Percentiles rank a stretch among this genome's conserved stretches.
Conservation (phyloP, 1,284 basidiomycete species). For the Marasmius tenuissimus region DNA sequence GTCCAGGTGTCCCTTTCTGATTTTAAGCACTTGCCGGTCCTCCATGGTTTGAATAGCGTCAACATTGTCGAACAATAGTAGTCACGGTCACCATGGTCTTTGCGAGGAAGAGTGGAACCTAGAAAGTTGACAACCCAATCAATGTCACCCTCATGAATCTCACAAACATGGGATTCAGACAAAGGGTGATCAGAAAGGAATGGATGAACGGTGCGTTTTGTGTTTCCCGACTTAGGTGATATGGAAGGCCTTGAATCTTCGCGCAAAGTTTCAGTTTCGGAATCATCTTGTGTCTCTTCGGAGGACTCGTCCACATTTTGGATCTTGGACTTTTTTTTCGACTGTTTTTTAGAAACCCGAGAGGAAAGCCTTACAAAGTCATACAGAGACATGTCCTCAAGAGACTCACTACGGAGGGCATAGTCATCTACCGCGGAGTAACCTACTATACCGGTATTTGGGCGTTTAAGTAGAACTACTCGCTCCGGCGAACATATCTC, state of each 20-base stretch:
- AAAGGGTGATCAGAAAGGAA: neutral
- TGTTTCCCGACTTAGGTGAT: neutral
- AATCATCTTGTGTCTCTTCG: too few relatives aligned
- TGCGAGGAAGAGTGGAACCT: neutral
- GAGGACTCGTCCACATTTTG: neutral
- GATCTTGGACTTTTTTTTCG: neutral
- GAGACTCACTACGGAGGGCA: neutral
- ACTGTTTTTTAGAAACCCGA: neutral
- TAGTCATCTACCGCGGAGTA: neutral
- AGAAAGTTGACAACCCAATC: neutral
- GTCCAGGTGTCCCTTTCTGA: conserved; percentile 16
- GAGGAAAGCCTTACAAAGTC: neutral
- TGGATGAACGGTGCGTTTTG: neutral
- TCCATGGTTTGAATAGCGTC: conserved; percentile 27
- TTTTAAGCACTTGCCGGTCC: conserved; percentile 16
- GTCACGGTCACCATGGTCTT: conserved; percentile 24
- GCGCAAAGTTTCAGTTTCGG: too few relatives aligned
- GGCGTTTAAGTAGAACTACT: neutral
- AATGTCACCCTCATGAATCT: neutral
- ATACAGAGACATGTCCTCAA: neutral
- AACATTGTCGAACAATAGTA: conserved; percentile 29
- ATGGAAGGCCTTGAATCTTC: neutral
- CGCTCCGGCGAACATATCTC: neutral
- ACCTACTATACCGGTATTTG: neutral
- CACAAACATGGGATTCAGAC: neutral